These are phyloP conservation scores for Xylaria sp. DNA, from an alignment of 495 filamentous ascomycete species.

Conservation along the genomic window DNA sequence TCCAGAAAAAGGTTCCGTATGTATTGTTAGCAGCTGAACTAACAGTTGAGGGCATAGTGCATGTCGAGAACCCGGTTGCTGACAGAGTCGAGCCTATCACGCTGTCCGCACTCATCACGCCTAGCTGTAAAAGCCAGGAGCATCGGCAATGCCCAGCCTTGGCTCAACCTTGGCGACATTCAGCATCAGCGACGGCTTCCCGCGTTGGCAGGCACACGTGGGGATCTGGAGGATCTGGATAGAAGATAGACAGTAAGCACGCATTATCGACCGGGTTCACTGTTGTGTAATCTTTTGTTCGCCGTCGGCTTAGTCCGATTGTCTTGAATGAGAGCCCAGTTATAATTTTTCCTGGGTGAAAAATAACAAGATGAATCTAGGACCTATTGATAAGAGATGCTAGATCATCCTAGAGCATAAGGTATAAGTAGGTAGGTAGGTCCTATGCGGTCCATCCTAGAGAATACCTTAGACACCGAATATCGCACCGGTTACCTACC, in stretches of 20 bases:
- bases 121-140: slow-evolving; percentile 9
- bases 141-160: slow-evolving; percentile 8
- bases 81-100: slow-evolving; percentile 3
- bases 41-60: background rate
- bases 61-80: slow-evolving; percentile 2
- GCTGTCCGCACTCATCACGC: background rate
- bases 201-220: background rate
- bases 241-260: background rate
- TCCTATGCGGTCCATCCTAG: background rate
- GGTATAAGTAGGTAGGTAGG: too few species aligned
- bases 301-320: background rate
- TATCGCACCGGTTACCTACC: background rate
- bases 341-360: background rate
- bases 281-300: background rate
- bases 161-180: slow-evolving; percentile 2
- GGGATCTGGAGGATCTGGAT: background rate
- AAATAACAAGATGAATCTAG: background rate
- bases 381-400: background rate
- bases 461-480: background rate
- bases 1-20: background rate
- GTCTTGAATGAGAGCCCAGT: background rate
- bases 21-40: background rate
- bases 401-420: background rate
- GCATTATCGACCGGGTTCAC: background rate
- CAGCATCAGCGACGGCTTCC: background rate